phyloP scores from a whole-genome alignment of 352 stramenopile genomes.

The Globisporangium canariense region DNA sequence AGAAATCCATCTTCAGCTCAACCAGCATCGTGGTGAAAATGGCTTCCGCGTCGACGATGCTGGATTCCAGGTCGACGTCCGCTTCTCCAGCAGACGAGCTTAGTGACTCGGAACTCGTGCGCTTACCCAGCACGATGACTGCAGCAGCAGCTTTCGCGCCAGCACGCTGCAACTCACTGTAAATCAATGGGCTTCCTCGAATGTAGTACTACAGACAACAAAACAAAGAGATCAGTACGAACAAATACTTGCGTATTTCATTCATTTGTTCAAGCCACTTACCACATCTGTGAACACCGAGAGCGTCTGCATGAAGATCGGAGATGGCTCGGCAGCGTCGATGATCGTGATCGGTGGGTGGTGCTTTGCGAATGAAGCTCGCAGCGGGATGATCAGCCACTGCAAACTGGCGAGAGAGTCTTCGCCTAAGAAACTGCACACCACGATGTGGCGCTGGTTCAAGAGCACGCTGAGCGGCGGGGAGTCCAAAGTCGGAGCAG shows the following conservation, averaged over 20 bases:
- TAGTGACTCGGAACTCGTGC: conserved; percentile 34
- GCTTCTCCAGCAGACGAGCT: conserved; percentile 27
- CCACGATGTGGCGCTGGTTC: conserved; percentile 65
- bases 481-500: conserved; percentile 30
- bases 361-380: conserved; percentile 38
- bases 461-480: conserved; percentile 61
- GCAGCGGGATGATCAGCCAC: conserved; percentile 73
- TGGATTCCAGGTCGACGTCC: conserved; percentile 66
- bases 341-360: conserved; percentile 81
- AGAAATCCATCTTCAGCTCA: conserved; percentile 85
- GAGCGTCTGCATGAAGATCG: conserved; percentile 44
- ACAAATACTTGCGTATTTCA: neutral
- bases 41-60: conserved; percentile 74
- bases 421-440: conserved; percentile 83
- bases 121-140: conserved; percentile 81
- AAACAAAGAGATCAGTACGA: neutral
- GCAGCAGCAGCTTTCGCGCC: conserved; percentile 73
- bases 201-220: conserved; percentile 63
- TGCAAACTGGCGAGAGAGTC: conserved; percentile 70
- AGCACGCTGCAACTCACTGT: conserved; percentile 73
- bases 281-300: conserved; percentile 66
- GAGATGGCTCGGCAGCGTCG: conserved; percentile 57
- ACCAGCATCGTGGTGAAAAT: conserved; percentile 87
- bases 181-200: conserved; percentile 69
- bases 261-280: conserved; percentile 15